A percentile compares a stretch with the other conserved stretches of the same genome.
phyloP scores from a whole-genome alignment of 768 basidiomycete species.

The Neoboletus brunneissimus region DNA sequence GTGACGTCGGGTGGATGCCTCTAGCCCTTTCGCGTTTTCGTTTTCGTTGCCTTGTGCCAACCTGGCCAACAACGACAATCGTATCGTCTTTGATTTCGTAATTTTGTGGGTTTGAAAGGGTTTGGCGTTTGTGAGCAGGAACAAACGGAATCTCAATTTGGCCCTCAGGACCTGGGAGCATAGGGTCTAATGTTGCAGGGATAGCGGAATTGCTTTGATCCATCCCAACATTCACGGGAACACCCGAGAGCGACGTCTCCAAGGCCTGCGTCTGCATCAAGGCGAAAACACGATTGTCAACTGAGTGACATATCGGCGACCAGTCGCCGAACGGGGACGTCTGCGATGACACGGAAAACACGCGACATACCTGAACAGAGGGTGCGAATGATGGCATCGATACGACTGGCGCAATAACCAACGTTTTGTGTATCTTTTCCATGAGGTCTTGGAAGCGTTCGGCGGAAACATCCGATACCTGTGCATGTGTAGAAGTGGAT shows the following conservation, averaged over 20 bases:
- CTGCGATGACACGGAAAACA: slow-evolving; percentile 1
- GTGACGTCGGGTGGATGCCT: background rate
- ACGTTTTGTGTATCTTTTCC: slow-evolving; percentile 62
- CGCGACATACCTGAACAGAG: slow-evolving; percentile 16
- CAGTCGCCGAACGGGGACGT: background rate
- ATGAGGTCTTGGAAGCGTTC: slow-evolving; percentile 53
- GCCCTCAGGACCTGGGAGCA: slow-evolving; percentile 35
- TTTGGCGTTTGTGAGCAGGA: slow-evolving; percentile 57
- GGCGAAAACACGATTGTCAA: slow-evolving; percentile 3
- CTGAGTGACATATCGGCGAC: background rate
- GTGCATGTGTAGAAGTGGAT: slow-evolving; percentile 9
- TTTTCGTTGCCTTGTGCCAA: slow-evolving; percentile 63
- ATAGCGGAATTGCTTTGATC: background rate
- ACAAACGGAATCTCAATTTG: slow-evolving; percentile 77
- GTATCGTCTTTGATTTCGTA: slow-evolving; percentile 48
- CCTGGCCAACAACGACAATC: slow-evolving; percentile 71
- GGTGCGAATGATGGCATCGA: slow-evolving; percentile 30
- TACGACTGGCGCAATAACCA: slow-evolving; percentile 56
- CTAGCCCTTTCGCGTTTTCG: slow-evolving; percentile 33
- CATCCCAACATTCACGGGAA: background rate
- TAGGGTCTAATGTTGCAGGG: slow-evolving; percentile 10
- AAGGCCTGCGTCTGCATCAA: slow-evolving; percentile 8
- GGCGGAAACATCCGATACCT: slow-evolving; percentile 8
- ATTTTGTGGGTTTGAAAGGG: slow-evolving; percentile 8
- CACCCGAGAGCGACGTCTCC: background rate